These are phyloP conservation scores for Pycnococcus provasolii DNA, from an alignment of 139 green algal genomes.

Conservation along the genomic window DNA sequence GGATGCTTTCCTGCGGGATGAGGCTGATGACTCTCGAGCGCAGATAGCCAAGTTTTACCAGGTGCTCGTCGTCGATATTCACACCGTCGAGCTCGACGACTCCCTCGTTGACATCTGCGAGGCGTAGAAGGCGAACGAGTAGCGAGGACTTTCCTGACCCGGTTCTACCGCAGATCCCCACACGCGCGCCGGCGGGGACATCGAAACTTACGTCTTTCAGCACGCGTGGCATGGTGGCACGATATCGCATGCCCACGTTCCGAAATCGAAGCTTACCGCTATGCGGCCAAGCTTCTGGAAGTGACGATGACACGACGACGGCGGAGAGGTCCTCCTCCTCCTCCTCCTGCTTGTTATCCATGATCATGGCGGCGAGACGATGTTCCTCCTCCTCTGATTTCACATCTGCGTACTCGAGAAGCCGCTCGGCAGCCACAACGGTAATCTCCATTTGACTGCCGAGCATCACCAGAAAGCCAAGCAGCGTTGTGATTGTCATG, in stretches of 20 bases:
- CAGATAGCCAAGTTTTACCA: constrained; percentile 6
- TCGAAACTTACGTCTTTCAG: constrained; percentile 39
- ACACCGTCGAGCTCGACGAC: constrained; percentile 68
- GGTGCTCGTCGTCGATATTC: constrained; percentile 41
- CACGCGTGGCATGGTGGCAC: constrained; percentile 62
- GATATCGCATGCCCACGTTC: constrained; percentile 72
- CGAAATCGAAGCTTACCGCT: neutral
- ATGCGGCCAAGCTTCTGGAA: too few species aligned
- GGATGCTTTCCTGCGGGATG: constrained; percentile 79
- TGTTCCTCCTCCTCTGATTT: too few species aligned
- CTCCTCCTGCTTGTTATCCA: too few species aligned
- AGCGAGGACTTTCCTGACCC: constrained; percentile 74
- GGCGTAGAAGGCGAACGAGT: constrained; percentile 64
- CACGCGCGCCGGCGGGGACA: constrained; percentile 48
- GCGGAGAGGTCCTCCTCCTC: too few species aligned
- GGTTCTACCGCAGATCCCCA: constrained; percentile 58
- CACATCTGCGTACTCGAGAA: too few species aligned
- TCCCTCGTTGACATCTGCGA: constrained; percentile 40
- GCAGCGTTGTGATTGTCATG: too few species aligned
- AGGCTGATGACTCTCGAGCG: constrained; percentile 42
- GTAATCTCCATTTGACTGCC: too few species aligned
- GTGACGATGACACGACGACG: too few species aligned
- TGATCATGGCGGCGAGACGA: too few species aligned
- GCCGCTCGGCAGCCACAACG: too few species aligned
- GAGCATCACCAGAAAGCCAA: too few species aligned